Conservation (phyloP, 495 filamentous ascomycete genomes). For the Podospora sp. region DNA sequence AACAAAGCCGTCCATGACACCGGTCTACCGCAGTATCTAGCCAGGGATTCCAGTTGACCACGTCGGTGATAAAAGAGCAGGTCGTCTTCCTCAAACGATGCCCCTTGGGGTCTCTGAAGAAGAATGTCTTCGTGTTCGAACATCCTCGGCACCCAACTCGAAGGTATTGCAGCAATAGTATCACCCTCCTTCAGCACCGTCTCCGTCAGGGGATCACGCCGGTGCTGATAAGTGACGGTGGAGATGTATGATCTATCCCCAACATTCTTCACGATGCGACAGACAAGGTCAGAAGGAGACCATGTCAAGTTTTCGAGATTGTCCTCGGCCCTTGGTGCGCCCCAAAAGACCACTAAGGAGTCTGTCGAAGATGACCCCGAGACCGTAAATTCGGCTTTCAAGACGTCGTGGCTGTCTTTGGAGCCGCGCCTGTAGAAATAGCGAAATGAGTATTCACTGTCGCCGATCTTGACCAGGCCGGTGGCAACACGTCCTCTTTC, state of each 20-base stretch:
- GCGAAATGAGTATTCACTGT: slow-evolving; percentile 22
- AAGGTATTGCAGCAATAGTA: background rate
- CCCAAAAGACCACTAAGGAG: slow-evolving; percentile 31
- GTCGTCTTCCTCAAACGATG: slow-evolving; percentile 31
- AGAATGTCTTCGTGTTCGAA: slow-evolving; percentile 32
- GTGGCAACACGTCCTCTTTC: slow-evolving; percentile 22
- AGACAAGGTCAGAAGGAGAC: slow-evolving; percentile 29
- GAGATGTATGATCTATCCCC: slow-evolving; percentile 22
- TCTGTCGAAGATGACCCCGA: background rate
- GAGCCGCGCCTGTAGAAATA: slow-evolving; percentile 30
- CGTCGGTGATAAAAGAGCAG: slow-evolving; percentile 29
- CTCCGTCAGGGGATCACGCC: slow-evolving; percentile 29
- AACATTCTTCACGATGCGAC: slow-evolving; percentile 22
- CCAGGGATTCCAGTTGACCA: slow-evolving; percentile 18
- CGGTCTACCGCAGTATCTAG: slow-evolving; percentile 7
- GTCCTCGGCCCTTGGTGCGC: slow-evolving; percentile 21
- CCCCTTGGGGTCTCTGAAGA: slow-evolving; percentile 24
- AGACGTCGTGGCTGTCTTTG: slow-evolving; percentile 22
- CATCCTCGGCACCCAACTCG: slow-evolving; percentile 17
- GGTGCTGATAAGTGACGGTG: slow-evolving; percentile 30
- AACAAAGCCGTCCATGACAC: slow-evolving; percentile 12
- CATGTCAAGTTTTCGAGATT: slow-evolving; percentile 23
- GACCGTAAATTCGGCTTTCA: slow-evolving; percentile 29
- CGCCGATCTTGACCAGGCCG: slow-evolving; percentile 22
- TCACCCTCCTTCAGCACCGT: slow-evolving; percentile 24